Evolutionary conservation across 1,284 basidiomycete species (phyloP).

Genomic region (Ganoderma lucidum): DNA sequence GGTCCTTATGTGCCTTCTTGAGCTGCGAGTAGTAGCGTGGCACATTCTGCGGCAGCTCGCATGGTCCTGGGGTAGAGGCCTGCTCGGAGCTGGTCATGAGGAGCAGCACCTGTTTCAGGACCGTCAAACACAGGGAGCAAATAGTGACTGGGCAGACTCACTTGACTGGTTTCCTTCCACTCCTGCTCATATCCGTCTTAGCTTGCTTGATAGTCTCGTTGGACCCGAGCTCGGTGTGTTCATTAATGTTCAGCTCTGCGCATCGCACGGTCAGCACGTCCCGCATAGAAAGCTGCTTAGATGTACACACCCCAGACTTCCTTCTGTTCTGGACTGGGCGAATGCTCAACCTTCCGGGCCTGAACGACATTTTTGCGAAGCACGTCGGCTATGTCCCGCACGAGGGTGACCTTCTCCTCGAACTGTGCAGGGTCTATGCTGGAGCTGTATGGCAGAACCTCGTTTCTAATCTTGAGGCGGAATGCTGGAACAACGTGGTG

Average conservation of each 20-base stretch:
- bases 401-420: constrained; percentile 59
- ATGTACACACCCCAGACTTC: constrained; percentile 64
- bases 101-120: constrained; percentile 42
- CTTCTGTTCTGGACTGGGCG: constrained; percentile 40
- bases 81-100: constrained; percentile 43
- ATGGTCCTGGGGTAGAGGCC: constrained; percentile 35
- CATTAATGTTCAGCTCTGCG: constrained; percentile 67
- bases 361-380: constrained; percentile 79
- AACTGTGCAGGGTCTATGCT: constrained; percentile 56
- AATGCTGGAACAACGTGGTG: constrained; percentile 59
- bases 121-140: constrained; percentile 25
- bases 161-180: constrained; percentile 47
- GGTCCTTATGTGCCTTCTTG: constrained; percentile 69
- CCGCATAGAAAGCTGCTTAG: not conserved
- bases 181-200: constrained; percentile 53
- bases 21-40: constrained; percentile 69
- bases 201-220: constrained; percentile 75
- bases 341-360: constrained; percentile 52
- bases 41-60: constrained; percentile 46
- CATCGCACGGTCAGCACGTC: constrained; percentile 13
- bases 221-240: constrained; percentile 77
- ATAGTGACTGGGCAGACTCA: constrained; percentile 29
- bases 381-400: constrained; percentile 71
- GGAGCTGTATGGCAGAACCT: constrained; percentile 51
- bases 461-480: constrained; percentile 67